Conservation (phyloP, 345 rosid genomes). For the Eucalyptus regnans region DNA sequence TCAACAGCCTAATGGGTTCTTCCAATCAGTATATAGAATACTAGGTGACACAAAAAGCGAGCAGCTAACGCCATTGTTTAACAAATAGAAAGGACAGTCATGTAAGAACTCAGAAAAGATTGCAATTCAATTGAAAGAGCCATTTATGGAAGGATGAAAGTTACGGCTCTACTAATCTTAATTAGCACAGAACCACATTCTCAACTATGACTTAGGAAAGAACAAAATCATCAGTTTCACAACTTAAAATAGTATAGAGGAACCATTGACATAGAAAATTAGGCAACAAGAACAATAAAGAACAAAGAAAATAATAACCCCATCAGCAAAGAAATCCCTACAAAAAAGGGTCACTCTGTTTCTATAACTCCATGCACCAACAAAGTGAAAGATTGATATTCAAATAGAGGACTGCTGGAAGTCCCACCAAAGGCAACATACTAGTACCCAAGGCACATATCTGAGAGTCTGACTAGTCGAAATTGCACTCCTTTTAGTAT, state of each 20-base stretch:
- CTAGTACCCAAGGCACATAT: neutral
- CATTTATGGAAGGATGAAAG: neutral
- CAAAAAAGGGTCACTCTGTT: neutral
- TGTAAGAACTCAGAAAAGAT: neutral
- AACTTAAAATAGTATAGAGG: neutral
- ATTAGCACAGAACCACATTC: neutral
- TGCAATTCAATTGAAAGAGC: neutral
- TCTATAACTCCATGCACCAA: neutral
- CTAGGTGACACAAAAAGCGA: neutral
- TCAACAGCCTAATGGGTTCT: conserved; percentile 45
- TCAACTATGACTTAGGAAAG: neutral
- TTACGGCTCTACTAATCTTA: neutral
- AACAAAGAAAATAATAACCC: neutral
- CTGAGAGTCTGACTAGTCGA: neutral
- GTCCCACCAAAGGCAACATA: neutral
- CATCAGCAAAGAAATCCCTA: too few species aligned
- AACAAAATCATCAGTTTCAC: neutral
- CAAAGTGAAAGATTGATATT: neutral
- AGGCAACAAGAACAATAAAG: neutral
- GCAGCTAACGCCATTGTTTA: neutral
- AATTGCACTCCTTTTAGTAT: neutral
- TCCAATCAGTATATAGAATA: neutral
- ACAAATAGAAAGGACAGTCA: neutral
- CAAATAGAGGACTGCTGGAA: neutral
- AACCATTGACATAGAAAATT: neutral